phyloP scores from a whole-genome alignment of 2,329 filamentous ascomycete species.

The Niveomyces coronatus region DNA sequence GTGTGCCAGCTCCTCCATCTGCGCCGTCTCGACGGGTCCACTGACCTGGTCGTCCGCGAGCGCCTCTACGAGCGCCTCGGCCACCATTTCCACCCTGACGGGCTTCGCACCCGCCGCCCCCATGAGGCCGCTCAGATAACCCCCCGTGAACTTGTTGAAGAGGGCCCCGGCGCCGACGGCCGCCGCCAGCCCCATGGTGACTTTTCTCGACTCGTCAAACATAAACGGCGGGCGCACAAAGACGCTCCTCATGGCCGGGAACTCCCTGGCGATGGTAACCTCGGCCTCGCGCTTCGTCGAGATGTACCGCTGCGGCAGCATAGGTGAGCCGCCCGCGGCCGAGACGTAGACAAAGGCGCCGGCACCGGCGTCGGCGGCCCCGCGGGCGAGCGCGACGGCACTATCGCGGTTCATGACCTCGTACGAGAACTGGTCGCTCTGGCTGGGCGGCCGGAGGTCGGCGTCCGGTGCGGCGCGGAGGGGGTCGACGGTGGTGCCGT shows the following conservation, averaged over 20 bases:
- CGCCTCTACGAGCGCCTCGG: constrained; percentile 82
- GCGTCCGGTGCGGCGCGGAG: constrained; percentile 50
- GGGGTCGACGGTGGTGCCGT: constrained; percentile 58
- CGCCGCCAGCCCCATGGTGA: constrained; percentile 79
- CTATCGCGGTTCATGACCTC: constrained; percentile 94
- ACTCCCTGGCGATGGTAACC: constrained; percentile 57
- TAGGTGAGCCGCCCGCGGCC: constrained; percentile 73
- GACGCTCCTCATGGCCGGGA: constrained; percentile 65
- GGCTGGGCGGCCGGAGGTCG: constrained; percentile 54
- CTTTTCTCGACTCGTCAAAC: constrained; percentile 71
- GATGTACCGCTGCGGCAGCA: constrained; percentile 79
- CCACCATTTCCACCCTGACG: constrained; percentile 75
- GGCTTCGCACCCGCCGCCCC: constrained; percentile 80
- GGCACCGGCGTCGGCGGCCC: constrained; percentile 55
- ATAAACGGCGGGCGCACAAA: constrained; percentile 83
- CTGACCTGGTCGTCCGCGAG: constrained; percentile 61
- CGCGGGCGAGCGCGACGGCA: constrained; percentile 73
- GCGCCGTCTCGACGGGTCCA: constrained; percentile 65
- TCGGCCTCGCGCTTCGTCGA: constrained; percentile 89
- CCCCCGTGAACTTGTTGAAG: constrained; percentile 69
- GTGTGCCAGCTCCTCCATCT: constrained; percentile 72
- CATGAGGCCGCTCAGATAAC: constrained; percentile 64
- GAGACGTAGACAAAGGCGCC: constrained; percentile 78
- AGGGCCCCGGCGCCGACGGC: constrained; percentile 63
- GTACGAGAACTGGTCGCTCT: constrained; percentile 75